Conservation (phyloP, 2,329 filamentous ascomycete species). For the Aspergillus sp. region DNA sequence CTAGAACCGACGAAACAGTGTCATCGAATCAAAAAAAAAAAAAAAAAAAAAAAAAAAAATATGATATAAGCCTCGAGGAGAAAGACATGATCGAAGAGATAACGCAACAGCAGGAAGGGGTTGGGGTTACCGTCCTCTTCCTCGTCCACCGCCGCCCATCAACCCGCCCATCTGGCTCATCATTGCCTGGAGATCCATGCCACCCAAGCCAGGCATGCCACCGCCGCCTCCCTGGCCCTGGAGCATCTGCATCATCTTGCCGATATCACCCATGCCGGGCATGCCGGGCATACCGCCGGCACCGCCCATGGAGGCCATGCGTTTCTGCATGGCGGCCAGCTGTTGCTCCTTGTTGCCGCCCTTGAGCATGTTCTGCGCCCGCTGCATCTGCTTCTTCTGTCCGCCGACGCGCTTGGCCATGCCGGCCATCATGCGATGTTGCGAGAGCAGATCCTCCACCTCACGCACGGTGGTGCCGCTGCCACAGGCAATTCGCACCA, state of each 20-base stretch:
- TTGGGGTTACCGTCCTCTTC: slow-evolving; percentile 28
- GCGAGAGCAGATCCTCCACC: slow-evolving; percentile 94
- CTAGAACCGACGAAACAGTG: slow-evolving; percentile 12
- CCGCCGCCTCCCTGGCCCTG: slow-evolving; percentile 69
- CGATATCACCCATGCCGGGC: slow-evolving; percentile 76
- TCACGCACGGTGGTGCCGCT: slow-evolving; percentile 89
- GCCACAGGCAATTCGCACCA: slow-evolving; percentile 86
- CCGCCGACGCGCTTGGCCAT: slow-evolving; percentile 99
- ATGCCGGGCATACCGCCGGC: slow-evolving; percentile 67
- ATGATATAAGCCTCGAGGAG: slow-evolving; percentile 19
- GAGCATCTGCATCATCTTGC: slow-evolving; percentile 97
- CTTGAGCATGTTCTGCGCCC: slow-evolving; percentile 85
- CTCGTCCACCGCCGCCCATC: slow-evolving; percentile 44
- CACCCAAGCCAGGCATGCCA: slow-evolving; percentile 60
- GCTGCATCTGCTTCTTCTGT: slow-evolving; percentile 96
- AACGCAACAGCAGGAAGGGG: slow-evolving; percentile 4
- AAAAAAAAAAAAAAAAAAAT: slow-evolving; percentile 4
- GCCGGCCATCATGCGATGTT: slow-evolving; percentile 97
- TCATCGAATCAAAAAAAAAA: slow-evolving; percentile 2
- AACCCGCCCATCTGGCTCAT: slow-evolving; percentile 72
- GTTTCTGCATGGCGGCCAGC: slow-evolving; percentile 95
- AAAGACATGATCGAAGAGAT: slow-evolving; percentile 9
- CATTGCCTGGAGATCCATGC: slow-evolving; percentile 69
- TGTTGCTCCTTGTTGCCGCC: slow-evolving; percentile 91
- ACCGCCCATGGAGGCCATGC: slow-evolving; percentile 88